Evolutionary conservation across 78 protist species (phyloP), one percentile per base, ranked within the genome.

Genomic region (Cavenderia fasciculata): DNA sequence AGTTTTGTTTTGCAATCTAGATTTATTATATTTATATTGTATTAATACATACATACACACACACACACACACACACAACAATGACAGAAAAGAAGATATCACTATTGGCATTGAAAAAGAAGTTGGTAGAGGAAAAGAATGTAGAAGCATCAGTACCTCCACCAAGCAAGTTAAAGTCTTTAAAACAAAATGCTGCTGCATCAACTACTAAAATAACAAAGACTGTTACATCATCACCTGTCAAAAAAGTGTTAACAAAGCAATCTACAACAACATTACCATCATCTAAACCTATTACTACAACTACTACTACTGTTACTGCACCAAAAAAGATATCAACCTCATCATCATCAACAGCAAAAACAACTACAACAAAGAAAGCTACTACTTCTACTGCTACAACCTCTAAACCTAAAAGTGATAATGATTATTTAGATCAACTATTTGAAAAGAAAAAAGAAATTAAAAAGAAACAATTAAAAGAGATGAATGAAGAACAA

Each of bases 381-480:
- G 31, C 16, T 69, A 25, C 8, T 23, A 46, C 54, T 44, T 10
- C 52, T 19, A 41, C 44, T 4, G 4, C 75, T 25, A 69, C 75
- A 11, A 69, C 75, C 4, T 21, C 75, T 19, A 47, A 12, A 34
- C 4, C 41, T 18, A 62, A 62, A 34, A 31, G 5, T 10, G 16
- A 27, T 31, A 74, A 77, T 47, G 16, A 62, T 1, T 72, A 77
- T 49, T 77, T 77, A 49, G 87, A 77, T 47, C 46, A 47, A 31
- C 38, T 77, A 47, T 77, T 77, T 74, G 68, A 52, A 36, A 49
- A 25, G n/a, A 74, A 74, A 27, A 74, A 74, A 56, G 56, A 74
- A 57, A 56, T 40, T 36, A 74, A 57, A 74, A 41, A 36, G 27
- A 74, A 38, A 12, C 51, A 74, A 27, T 18, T 40, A 36, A 56